Conservation (phyloP, 2,329 filamentous ascomycete species). For the Sordariomycetes sp. region DNA sequence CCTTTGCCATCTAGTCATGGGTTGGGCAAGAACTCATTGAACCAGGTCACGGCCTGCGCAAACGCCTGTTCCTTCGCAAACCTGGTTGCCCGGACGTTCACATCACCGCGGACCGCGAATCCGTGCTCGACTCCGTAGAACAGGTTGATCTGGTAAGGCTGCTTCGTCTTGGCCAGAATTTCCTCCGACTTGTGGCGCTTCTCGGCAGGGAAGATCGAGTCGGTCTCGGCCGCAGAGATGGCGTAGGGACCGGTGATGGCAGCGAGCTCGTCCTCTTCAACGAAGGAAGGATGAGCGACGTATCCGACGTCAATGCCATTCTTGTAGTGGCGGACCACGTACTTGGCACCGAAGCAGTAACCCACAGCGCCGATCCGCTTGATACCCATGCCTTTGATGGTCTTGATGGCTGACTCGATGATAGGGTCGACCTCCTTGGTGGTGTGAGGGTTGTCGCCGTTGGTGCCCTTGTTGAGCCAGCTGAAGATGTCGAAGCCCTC, state of each 20-base stretch:
- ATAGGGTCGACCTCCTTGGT: slow-evolving; percentile 21
- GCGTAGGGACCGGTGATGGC: slow-evolving; percentile 46
- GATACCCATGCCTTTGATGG: slow-evolving; percentile 43
- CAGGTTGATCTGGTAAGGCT: slow-evolving; percentile 59
- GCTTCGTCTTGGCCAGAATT: slow-evolving; percentile 40
- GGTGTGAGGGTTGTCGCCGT: slow-evolving; percentile 36
- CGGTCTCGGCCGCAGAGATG: slow-evolving; percentile 55
- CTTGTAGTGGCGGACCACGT: slow-evolving; percentile 58
- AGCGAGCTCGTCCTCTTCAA: slow-evolving; percentile 49
- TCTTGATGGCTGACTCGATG: slow-evolving; percentile 33
- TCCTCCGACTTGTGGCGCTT: slow-evolving; percentile 49
- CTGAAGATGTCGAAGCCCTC: slow-evolving; percentile 18
- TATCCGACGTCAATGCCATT: slow-evolving; percentile 48
- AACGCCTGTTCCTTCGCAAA: slow-evolving; percentile 76
- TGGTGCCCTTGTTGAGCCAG: slow-evolving; percentile 29
- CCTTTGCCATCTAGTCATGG: too few species aligned
- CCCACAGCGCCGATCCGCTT: slow-evolving; percentile 47
- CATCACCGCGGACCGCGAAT: slow-evolving; percentile 61
- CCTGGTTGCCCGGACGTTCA: slow-evolving; percentile 37
- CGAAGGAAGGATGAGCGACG: slow-evolving; percentile 55
- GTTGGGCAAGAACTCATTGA: slow-evolving; percentile 39
- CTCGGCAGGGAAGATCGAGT: slow-evolving; percentile 46
- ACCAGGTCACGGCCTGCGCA: slow-evolving; percentile 67
- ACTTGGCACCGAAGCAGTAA: slow-evolving; percentile 62
- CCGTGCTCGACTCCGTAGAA: slow-evolving; percentile 64